phyloP scores from a whole-genome alignment of 2,329 filamentous ascomycete species.

The Penicillium brasilianum region DNA sequence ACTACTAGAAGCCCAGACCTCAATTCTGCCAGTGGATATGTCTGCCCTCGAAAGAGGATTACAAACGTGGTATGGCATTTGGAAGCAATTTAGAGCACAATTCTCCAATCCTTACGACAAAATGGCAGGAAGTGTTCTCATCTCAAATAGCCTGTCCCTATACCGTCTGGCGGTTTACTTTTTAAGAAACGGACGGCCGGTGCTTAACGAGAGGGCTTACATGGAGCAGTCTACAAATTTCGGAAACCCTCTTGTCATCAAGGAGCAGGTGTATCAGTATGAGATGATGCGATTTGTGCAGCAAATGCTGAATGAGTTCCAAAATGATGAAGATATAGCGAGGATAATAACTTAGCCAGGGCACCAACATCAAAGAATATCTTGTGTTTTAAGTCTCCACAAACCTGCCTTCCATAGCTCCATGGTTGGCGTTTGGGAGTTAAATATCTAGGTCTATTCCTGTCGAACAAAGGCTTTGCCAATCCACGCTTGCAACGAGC shows the following conservation, averaged over 20 bases:
- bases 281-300: not conserved
- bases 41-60: conserved; percentile 1
- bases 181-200: not conserved
- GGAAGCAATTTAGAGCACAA: not conserved
- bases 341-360: not conserved
- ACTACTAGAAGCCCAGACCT: conserved; percentile 7
- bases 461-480: too few relatives aligned
- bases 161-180: not conserved
- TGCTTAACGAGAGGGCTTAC: not conserved
- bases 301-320: not conserved
- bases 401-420: too few relatives aligned
- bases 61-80: not conserved
- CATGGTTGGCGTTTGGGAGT: too few relatives aligned
- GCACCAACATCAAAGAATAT: not conserved
- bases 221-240: not conserved
- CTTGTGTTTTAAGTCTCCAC: not conserved
- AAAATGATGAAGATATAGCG: not conserved
- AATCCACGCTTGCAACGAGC: too few relatives aligned
- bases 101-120: not conserved
- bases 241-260: not conserved
- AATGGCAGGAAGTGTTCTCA: not conserved
- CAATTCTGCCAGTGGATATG: conserved; percentile 9
- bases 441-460: too few relatives aligned
- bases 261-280: not conserved
- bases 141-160: not conserved